These are phyloP conservation scores for Globisporangium paddicum DNA, from an alignment of 352 stramenopile genomes.

Conservation along the genomic window DNA sequence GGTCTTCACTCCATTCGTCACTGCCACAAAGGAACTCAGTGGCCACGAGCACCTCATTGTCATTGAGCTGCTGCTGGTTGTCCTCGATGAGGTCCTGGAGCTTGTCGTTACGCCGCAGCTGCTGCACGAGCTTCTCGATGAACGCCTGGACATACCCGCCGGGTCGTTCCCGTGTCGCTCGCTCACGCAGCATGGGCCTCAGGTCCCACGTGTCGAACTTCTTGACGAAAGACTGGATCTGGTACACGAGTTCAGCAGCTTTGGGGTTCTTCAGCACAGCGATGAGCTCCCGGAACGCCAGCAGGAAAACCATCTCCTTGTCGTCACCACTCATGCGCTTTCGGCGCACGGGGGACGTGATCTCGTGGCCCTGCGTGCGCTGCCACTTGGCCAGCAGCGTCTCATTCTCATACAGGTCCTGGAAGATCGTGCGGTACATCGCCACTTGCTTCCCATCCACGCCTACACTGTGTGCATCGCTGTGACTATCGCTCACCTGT, in stretches of 20 bases:
- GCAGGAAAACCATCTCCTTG: conserved; percentile 55
- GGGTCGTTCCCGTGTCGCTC: conserved; percentile 30
- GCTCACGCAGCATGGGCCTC: conserved; percentile 35
- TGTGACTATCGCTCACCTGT: neutral
- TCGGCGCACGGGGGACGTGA: conserved; percentile 6
- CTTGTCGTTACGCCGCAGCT: conserved; percentile 40
- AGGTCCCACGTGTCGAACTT: conserved; percentile 53
- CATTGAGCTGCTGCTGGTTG: neutral
- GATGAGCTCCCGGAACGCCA: conserved; percentile 56
- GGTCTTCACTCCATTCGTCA: conserved; percentile 35
- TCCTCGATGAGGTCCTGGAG: conserved; percentile 16
- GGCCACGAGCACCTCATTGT: conserved; percentile 14
- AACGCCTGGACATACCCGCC: conserved; percentile 62
- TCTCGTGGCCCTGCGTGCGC: conserved; percentile 24
- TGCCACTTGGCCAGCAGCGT: conserved; percentile 39
- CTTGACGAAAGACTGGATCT: conserved; percentile 76
- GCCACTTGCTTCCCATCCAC: neutral
- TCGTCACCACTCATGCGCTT: conserved; percentile 32
- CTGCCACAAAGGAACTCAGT: conserved; percentile 26
- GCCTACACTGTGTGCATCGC: neutral
- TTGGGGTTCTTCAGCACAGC: conserved; percentile 51
- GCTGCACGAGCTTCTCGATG: conserved; percentile 52
- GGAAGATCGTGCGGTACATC: conserved; percentile 33
- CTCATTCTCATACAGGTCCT: conserved; percentile 40
- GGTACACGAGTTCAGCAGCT: conserved; percentile 68